Conservation (phyloP, 2,329 filamentous ascomycete genomes). For the Aspergillus ibericus region DNA sequence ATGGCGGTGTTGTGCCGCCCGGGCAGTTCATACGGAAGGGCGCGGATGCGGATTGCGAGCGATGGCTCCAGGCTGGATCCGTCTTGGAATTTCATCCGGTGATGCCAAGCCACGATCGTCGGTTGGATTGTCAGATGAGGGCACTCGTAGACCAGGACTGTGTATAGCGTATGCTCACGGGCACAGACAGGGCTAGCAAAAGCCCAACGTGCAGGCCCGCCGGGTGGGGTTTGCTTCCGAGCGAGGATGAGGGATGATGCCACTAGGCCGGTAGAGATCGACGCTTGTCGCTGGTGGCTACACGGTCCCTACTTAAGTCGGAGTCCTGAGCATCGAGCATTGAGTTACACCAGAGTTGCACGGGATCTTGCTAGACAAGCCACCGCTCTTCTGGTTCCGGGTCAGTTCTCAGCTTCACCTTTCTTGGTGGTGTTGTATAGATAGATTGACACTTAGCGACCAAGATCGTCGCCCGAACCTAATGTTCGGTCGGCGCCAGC, state of each 20-base stretch:
- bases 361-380: background rate
- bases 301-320: background rate
- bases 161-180: too few species aligned
- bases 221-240: slow-evolving; percentile 12
- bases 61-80: background rate
- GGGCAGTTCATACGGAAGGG: slow-evolving; percentile 16
- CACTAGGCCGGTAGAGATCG: slow-evolving; percentile 10
- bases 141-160: too few species aligned
- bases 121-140: slow-evolving; percentile 22
- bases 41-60: slow-evolving; percentile 16
- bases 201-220: slow-evolving; percentile 15
- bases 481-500: background rate
- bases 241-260: slow-evolving; percentile 3
- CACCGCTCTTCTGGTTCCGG: background rate
- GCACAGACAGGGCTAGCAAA: background rate
- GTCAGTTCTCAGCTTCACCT: background rate
- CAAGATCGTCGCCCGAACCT: background rate
- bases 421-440: background rate
- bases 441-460: background rate
- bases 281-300: slow-evolving; percentile 5
- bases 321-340: too few species aligned
- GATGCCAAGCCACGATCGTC: slow-evolving; percentile 10
- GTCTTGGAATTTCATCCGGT: background rate
- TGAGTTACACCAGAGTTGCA: background rate
- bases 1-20: background rate